Percentiles rank a stretch among this genome's conserved stretches.
Conservation (phyloP, 768 basidiomycete species). For the Heimioporus sp. region DNA sequence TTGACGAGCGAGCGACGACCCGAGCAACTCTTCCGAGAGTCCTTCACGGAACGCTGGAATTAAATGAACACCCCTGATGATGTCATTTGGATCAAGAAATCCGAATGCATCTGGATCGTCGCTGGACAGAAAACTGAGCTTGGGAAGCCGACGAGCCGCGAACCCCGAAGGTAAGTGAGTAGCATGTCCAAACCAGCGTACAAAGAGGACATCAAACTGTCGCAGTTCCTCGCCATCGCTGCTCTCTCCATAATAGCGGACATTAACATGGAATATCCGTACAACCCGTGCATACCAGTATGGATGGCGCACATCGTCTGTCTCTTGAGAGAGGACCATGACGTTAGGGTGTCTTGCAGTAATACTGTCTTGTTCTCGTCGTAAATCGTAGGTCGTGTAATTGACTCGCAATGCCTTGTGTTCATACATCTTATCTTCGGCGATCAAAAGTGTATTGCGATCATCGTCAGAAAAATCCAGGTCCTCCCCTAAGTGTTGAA, state of each 20-base stretch:
- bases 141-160: constrained; percentile 27
- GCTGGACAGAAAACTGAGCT: constrained; percentile 24
- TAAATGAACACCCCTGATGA: constrained; percentile 11
- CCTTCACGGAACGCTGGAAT: constrained; percentile 21
- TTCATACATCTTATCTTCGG: constrained; percentile 18
- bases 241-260: background rate
- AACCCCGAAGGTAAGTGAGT: constrained; percentile 24
- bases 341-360: constrained; percentile 37
- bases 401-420: constrained; percentile 24
- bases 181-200: constrained; percentile 25
- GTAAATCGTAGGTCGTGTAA: constrained; percentile 30
- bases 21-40: constrained; percentile 6
- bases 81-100: constrained; percentile 11
- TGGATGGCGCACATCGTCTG: constrained; percentile 29
- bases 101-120: constrained; percentile 10
- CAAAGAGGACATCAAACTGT: constrained; percentile 28
- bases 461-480: constrained; percentile 21
- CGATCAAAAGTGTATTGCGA: constrained; percentile 15
- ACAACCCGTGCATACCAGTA: constrained; percentile 35
- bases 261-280: constrained; percentile 14
- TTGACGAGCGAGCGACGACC: background rate
- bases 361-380: constrained; percentile 35
- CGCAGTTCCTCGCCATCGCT: background rate
- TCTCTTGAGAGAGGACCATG: constrained; percentile 32
- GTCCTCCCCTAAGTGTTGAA: constrained; percentile 29